Evolutionary conservation across 305 asterid genomes (phyloP), one percentile per base, ranked within the genome.

Genomic region (Striga hermonthica): DNA sequence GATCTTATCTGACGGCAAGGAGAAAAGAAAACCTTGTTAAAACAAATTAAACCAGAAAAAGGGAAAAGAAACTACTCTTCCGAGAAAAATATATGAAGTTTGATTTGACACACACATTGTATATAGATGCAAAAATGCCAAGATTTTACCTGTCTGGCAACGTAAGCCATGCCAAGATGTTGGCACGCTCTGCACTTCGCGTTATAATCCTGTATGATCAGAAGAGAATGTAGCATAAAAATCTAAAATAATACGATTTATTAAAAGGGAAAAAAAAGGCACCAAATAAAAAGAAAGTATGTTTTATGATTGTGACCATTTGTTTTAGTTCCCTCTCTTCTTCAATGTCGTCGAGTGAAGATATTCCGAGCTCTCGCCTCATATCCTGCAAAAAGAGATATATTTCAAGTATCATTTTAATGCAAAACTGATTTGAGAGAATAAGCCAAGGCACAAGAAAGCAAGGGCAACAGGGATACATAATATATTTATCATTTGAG

Each of bases 141-240:
- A 15, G 31, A 22, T 22, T 22, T 57, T 72, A 86, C 98, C 95
- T 92, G 97, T 84, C 95, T 80, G n/a, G 96, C 90, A 59, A 87
- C 85, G 31, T 89, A 89, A 66, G 92, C 81, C 83, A 89, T 38
- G 66, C 98, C 97, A 78, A 89, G 40, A 78, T 85, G 92, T 38
- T 82, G 90, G 80, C 98, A 92, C 22, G 78, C 82, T 84, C 60
- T 89, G 81, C 97, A 92, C 82, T 92, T 89, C 69, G 97, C 91
- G 54, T 92, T 89, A 76, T 85, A 81, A 72, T 92, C 97, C 97
- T 92, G 74, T 69, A 53, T 31, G 58, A 58, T 58, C 15, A 15
- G 4, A 50, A 5, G 22, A 28, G 9, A 52, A 41, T 1, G 10
- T 41, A 41, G 10, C 9, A 41, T 5, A 9, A 28, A 58, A 36